Base-by-base conservation (phyloP, 2,329 filamentous ascomycete genomes). In the Colletotrichum zoysiae region DNA sequence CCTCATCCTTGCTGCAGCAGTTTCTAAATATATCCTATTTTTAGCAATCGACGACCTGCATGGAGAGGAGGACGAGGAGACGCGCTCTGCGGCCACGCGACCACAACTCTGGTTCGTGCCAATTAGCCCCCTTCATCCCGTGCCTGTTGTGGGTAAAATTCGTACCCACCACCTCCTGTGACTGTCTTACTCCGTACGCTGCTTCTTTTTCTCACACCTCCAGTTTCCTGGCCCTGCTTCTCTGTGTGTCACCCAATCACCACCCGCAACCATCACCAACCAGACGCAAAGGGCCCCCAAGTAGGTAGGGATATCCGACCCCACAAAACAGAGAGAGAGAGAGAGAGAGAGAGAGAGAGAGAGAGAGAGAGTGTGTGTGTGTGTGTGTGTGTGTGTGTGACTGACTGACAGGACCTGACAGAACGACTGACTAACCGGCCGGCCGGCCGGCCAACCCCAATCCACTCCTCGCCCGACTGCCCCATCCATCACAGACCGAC, bases 1-100 rank as follows among this genome's bases (percentile, higher is more conserved):
- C 16, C 7, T 7, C 65, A 68, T 58, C 44, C 68, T 35, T 18
- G 51, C 51, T 44, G 48, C 16, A 63, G 65, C 23, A 18, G 53
- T 46, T 70, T 66, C 67, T 71, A 73, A 73, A 71, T 71, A 73
- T 65, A 71, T 42, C 58, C 64, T 73, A 71, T 68, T 71, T 73
- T 73, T 71, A 71, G 68, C 63, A 67, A 30, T 60, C 50, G 23
- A 18, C 56, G 44, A 38, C 55, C 40, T 55, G 35, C 38, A 38
- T 33, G 23, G 30, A 23, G 33, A n/a, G 48, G 33, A n/a, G 38
- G 46, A 26, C n/a, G 26, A 14, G 26, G 58, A 23, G 40, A 51
- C 35, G 56, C 42, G 40, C 70, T 65, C 70, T 55, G 67, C 63
- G 62, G 62, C 67, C 71, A 71, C 70, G 65, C 61, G 70, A 70